Evolutionary conservation across 2,329 filamentous ascomycete species (phyloP).

Genomic region (Alternaria triticina): DNA sequence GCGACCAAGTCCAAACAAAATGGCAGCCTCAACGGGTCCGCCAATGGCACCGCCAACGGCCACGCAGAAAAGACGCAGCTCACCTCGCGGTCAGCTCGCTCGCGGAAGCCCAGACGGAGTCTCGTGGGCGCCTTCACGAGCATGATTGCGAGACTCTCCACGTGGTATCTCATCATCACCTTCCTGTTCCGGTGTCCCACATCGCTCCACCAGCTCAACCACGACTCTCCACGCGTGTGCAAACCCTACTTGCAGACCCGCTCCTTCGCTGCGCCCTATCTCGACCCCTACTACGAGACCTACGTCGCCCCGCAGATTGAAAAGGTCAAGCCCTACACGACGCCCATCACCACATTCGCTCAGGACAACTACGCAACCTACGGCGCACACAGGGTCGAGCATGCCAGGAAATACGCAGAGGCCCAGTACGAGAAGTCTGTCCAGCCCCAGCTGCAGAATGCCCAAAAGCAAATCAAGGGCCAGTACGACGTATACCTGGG

Average conservation of each 20-base stretch:
- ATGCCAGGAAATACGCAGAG: slow-evolving; percentile 69
- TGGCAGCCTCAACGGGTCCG: slow-evolving; percentile 27
- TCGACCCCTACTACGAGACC: slow-evolving; percentile 83
- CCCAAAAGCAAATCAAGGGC: slow-evolving; percentile 65
- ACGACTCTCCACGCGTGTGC: slow-evolving; percentile 78
- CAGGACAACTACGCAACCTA: slow-evolving; percentile 69
- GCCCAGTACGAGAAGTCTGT: slow-evolving; percentile 80
- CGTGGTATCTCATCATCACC: slow-evolving; percentile 87
- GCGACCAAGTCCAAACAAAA: slow-evolving; percentile 46
- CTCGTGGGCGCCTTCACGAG: slow-evolving; percentile 39
- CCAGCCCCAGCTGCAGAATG: slow-evolving; percentile 74
- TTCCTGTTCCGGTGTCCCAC: slow-evolving; percentile 83
- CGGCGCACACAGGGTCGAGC: slow-evolving; percentile 73
- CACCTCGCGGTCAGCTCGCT: slow-evolving; percentile 20
- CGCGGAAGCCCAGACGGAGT: slow-evolving; percentile 27
- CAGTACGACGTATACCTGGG: slow-evolving; percentile 75
- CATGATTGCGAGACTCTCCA: slow-evolving; percentile 59
- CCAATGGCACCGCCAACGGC: slow-evolving; percentile 36
- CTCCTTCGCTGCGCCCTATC: slow-evolving; percentile 72
- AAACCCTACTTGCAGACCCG: slow-evolving; percentile 75
- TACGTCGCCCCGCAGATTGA: slow-evolving; percentile 87
- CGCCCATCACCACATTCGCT: slow-evolving; percentile 70
- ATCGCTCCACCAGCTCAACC: slow-evolving; percentile 69
- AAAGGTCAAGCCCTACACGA: slow-evolving; percentile 73
- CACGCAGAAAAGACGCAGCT: slow-evolving; percentile 36